Evolutionary conservation across 2,329 filamentous ascomycete species (phyloP), one percentile per base, ranked within the genome.

Genomic region (Phoma herbarum): DNA sequence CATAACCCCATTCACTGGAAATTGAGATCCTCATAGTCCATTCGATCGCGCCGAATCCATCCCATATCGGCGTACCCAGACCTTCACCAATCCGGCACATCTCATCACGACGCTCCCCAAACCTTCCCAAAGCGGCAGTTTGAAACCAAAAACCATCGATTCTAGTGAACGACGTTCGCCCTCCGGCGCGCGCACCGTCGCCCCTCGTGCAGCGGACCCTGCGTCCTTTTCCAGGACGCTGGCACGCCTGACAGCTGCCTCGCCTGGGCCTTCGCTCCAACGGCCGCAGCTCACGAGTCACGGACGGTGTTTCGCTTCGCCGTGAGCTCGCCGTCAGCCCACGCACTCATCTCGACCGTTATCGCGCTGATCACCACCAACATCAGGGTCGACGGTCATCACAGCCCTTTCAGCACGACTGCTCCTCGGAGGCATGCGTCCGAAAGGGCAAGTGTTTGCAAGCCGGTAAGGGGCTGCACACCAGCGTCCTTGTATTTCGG

Each of bases 111-210:
- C 37, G 9, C 0, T 2, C 18, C 6, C 23, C 23, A 45, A 59
- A 59, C 56, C 45, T 59, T 45, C 56, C 56, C 29, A 39, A 59
- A 45, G 2, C 50, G 50, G 56, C 44, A 59, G 31, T 31, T 50
- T 33, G 9, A 1, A 2, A 1, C 4, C 22, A 39, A 53, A 59
- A 59, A 44, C 49, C 45, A 29, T 59, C 44, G 56, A 53, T 53
- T 45, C 23, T 50, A 53, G 56, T 45, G 56, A 59, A 59, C 56
- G 56, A 59, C 56, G 56, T 59, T 59, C 56, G 31, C 49, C 39
- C 49, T 45, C 20, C 26, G 44, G 49, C 55, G 29, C 55, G 37
- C 20, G 35, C 55, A 44, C 49, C 55, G 37, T 52, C 48, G 9
- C 20, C 7, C 29, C 16, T 20, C 35, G 12, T 45, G 52, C 45